Percentiles rank a stretch among this genome's conserved stretches.
Conservation (phyloP, 2,329 filamentous ascomycete genomes). For the Trichoderma sp. region DNA sequence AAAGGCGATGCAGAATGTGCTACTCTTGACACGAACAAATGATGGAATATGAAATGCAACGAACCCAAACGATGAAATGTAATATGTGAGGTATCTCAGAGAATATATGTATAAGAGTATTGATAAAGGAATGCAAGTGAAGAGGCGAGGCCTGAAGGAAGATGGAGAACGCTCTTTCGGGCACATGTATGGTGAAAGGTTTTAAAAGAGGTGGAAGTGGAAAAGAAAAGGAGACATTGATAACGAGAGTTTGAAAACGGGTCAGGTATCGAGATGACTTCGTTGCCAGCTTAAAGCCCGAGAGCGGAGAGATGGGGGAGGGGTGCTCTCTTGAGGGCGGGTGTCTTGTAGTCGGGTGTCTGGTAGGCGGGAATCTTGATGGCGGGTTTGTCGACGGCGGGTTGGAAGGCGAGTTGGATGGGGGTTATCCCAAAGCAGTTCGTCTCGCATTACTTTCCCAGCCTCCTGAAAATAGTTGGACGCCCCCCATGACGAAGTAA, state of each 20-base stretch:
- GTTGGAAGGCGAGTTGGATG: no score
- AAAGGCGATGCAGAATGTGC: neutral
- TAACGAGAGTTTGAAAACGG: neutral
- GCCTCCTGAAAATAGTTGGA: neutral
- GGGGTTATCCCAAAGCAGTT: constrained; percentile 9
- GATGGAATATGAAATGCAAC: neutral
- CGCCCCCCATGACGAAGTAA: neutral
- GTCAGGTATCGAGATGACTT: constrained; percentile 1
- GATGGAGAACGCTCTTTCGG: neutral
- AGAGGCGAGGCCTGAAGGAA: neutral
- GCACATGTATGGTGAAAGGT: neutral
- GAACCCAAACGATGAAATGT: neutral
- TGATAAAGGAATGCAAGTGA: neutral
- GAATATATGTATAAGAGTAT: neutral
- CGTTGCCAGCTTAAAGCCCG: neutral
- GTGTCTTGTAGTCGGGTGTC: neutral
- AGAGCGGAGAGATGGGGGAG: constrained; percentile 5
- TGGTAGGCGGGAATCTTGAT: no score
- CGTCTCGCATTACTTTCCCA: constrained; percentile 5
- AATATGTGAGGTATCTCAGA: neutral
- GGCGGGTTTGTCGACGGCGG: no score
- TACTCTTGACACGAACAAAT: neutral
- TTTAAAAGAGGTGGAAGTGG: no score
- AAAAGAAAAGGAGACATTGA: neutral
- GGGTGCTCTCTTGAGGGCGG: neutral